Conservation (phyloP, 2,329 filamentous ascomycete species). For the Pseudocercospora macadamiae region DNA sequence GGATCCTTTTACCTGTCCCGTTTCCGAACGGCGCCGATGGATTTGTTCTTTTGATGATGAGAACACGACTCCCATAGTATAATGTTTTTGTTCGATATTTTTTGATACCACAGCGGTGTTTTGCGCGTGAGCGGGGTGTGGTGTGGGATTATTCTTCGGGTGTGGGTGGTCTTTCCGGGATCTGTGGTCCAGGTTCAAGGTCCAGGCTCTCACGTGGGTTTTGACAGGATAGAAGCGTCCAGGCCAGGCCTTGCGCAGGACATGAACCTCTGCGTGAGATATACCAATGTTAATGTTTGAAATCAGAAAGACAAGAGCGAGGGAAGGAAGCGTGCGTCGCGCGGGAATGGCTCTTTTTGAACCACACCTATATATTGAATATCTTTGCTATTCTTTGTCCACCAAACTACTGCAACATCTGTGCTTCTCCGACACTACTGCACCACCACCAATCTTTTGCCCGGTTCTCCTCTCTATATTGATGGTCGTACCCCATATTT, state of each 20-base stretch:
- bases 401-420: too few species aligned
- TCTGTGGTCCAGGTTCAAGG: background rate
- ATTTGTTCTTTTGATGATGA: background rate
- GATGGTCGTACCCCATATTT: conserved; percentile 2
- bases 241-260: background rate
- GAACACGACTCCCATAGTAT: conserved; percentile 3
- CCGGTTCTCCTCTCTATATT: conserved; percentile 11
- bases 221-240: background rate
- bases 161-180: conserved; percentile 1
- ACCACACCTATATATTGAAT: too few species aligned
- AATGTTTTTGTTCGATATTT: background rate
- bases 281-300: background rate
- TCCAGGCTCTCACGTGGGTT: background rate
- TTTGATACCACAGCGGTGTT: conserved; percentile 5
- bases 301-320: background rate
- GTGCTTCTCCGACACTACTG: background rate
- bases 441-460: background rate
- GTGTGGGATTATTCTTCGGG: background rate
- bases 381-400: conserved; percentile 9
- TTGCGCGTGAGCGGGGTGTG: background rate
- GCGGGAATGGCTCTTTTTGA: too few species aligned
- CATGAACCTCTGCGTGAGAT: background rate
- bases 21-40: background rate
- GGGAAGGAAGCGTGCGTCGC: background rate
- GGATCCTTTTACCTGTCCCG: too few species aligned